Conservation (phyloP, 345 rosid species). For the Brassica carinata region DNA sequence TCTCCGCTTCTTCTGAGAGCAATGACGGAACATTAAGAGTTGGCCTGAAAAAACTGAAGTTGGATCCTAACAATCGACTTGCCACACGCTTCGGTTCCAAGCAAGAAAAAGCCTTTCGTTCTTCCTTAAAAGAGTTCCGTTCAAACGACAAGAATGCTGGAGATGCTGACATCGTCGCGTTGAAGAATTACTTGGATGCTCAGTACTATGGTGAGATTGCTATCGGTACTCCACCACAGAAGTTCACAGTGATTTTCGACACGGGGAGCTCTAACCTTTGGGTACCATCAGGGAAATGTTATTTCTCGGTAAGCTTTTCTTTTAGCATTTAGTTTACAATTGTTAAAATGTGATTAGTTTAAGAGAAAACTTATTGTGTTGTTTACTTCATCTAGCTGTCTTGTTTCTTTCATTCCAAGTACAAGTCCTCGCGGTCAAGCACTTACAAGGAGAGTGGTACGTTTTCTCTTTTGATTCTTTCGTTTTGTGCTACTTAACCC, state of each 20-base stretch:
- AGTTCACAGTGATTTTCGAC: conserved; percentile 88
- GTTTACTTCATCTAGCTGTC: conserved; percentile 24
- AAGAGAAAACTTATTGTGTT: background rate
- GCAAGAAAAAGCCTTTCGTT: conserved; percentile 51
- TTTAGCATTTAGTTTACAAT: background rate
- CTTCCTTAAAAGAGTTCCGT: conserved; percentile 48
- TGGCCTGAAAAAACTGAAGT: conserved; percentile 70
- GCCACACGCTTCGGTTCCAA: conserved; percentile 58
- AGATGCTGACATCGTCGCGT: conserved; percentile 65
- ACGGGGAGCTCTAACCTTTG: conserved; percentile 96
- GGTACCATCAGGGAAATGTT: conserved; percentile 94
- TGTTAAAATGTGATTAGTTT: background rate
- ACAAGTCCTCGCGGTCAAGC: conserved; percentile 69
- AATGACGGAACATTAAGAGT: conserved; percentile 56
- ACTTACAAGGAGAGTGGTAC: conserved; percentile 76
- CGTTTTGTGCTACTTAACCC: background rate
- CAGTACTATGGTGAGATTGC: conserved; percentile 94
- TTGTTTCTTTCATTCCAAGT: conserved; percentile 65
- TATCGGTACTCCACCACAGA: conserved; percentile 86
- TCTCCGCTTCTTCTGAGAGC: conserved; percentile 40
- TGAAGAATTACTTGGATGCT: conserved; percentile 92
- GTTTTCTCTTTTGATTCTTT: conserved; percentile 9
- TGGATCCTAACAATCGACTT: conserved; percentile 53
- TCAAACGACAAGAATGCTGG: conserved; percentile 43
- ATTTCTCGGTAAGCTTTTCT: conserved; percentile 65